phyloP scores from a whole-genome alignment of 257 asterid genomes.

The Marsdenia floribunda region DNA sequence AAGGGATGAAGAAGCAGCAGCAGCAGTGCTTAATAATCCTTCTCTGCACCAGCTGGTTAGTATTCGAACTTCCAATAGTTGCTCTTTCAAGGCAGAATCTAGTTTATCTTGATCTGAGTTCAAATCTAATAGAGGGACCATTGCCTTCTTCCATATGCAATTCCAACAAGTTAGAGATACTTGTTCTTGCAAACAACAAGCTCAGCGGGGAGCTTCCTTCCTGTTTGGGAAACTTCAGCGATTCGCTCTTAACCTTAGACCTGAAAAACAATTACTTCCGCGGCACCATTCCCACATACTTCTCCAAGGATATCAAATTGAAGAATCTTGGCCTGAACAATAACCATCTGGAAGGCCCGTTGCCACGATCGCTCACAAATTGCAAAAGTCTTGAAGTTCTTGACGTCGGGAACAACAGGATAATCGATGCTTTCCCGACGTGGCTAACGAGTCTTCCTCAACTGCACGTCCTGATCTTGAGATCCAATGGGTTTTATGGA shows the following conservation, averaged over 20 bases:
- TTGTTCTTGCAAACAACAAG: slow-evolving; percentile 1
- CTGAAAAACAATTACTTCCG: neutral
- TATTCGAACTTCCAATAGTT: neutral
- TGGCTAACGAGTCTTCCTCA: slow-evolving; percentile 23
- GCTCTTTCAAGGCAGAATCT: neutral
- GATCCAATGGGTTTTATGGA: neutral
- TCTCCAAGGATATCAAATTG: neutral
- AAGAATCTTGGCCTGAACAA: slow-evolving; percentile 6
- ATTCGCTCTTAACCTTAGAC: neutral
- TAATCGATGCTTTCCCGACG: slow-evolving; percentile 23
- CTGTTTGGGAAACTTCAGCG: slow-evolving; percentile 15
- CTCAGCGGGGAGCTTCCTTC: slow-evolving; percentile 5
- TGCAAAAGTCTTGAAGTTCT: slow-evolving; percentile 15
- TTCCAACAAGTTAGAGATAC: neutral
- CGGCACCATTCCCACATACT: slow-evolving; percentile 2
- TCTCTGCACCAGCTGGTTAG: neutral
- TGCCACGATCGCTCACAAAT: slow-evolving; percentile 11
- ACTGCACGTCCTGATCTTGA: slow-evolving; percentile 21
- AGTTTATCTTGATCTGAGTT: slow-evolving; percentile 2
- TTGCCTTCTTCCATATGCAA: slow-evolving; percentile 7
- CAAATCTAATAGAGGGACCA: slow-evolving; percentile 9
- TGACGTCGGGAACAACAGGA: slow-evolving; percentile 18
- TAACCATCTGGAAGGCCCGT: slow-evolving; percentile 3
- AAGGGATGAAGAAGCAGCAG: neutral
- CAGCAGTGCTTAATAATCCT: neutral